Base-by-base conservation (phyloP, 768 basidiomycete species). In the Termitomyces sp. region DNA sequence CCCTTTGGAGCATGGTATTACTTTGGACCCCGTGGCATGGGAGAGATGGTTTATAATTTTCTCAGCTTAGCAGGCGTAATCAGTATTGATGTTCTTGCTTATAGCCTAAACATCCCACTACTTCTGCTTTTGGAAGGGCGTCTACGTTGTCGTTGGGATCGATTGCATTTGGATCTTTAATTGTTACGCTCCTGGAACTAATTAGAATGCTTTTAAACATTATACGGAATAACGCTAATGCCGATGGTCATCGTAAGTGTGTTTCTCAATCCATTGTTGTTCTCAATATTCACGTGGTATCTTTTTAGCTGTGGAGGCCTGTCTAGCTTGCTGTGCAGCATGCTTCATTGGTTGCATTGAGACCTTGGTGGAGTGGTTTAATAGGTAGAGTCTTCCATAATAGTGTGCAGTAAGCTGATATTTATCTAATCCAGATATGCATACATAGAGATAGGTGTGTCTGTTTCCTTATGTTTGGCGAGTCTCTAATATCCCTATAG, bases 1-100 rank as follows among this genome's bases (percentile, higher is more conserved):
- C 82, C 85, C 4, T 90, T 82, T 63, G 88, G 87, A 45, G 75
- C 79, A 40, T 88, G 90, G 90, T 92, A 92, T 68, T 93, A 93
- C 73, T 92, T 91, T 64, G 90, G 92, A 6, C 88, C 90, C 12
- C 77, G 80, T 20, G 79, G 81, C 2, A 73, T 80, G 58, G 85
- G 86, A 13, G 70, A 82, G 56, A 86, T 88, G 86, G 84, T 84
- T 63, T 58, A 74, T 30, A 53, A 44, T 38, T 55, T n/a, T 28
- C 8, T 38, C 18, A 36, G 22, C 38, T 5, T 4, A 7, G 16
- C 20, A 16, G 24, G 24, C 16, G 22, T 10, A 36, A 22, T 32
- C 6, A 18, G 30, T 45, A 22, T n/a, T 58, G 28, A 50, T 20
- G 16, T 30, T 5, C 32, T 49, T 49, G 13, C 28, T 53, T 6